Conservation (phyloP, 768 basidiomycete species). For the Mycena epipterygia region DNA sequence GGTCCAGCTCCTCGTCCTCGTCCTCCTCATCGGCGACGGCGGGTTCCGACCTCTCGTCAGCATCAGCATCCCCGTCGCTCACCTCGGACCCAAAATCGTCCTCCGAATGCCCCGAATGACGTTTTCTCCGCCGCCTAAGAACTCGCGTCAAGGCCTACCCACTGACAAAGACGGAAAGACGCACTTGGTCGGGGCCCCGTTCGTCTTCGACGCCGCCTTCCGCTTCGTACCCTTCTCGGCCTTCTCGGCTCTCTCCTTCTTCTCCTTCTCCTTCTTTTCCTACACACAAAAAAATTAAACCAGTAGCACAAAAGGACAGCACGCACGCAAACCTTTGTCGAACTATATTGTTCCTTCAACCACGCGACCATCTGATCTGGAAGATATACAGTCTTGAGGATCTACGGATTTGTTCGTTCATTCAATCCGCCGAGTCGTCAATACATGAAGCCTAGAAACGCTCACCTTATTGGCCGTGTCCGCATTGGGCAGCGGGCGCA, state of each 20-base stretch:
- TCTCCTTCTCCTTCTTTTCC: conserved; percentile 66
- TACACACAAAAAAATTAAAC: conserved; percentile 14
- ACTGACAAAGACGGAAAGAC: conserved; percentile 44
- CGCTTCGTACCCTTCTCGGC: conserved; percentile 68
- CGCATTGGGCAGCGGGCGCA: conserved; percentile 75
- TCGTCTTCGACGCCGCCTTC: conserved; percentile 60
- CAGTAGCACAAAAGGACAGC: conserved; percentile 7
- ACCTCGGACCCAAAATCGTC: conserved; percentile 54
- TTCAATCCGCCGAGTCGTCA: no score
- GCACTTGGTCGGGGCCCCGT: conserved; percentile 58
- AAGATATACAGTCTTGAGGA: conserved; percentile 76
- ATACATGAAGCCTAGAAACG: neutral
- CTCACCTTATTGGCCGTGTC: conserved; percentile 76
- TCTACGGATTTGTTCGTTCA: conserved; percentile 58
- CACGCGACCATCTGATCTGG: conserved; percentile 70
- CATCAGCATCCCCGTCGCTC: conserved; percentile 57
- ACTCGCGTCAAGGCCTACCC: conserved; percentile 2
- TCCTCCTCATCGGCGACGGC: conserved; percentile 45
- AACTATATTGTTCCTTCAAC: conserved; percentile 65
- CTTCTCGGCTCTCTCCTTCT: conserved; percentile 67
- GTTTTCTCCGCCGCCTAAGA: conserved; percentile 54
- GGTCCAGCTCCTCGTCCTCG: conserved; percentile 40
- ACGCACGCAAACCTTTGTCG: conserved; percentile 47
- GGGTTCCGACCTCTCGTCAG: conserved; percentile 41
- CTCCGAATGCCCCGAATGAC: conserved; percentile 54